These are phyloP conservation scores for Penicillium turbatum DNA, from an alignment of 495 filamentous ascomycete genomes.

Conservation along the genomic window DNA sequence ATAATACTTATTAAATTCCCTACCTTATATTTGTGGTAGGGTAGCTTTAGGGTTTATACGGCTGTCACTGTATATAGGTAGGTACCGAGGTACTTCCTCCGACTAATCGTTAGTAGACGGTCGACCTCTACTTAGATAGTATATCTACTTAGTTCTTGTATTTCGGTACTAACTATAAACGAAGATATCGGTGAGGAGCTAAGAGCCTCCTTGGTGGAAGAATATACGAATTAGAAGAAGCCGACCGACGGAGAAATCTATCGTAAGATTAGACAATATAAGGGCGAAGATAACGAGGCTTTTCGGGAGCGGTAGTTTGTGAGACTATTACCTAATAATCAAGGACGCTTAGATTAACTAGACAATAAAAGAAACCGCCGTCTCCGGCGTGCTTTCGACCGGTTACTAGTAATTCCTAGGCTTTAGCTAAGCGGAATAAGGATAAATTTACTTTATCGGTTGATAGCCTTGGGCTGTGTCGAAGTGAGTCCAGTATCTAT, in stretches of 20 bases:
- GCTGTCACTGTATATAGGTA: constrained; percentile 26
- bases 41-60: constrained; percentile 26
- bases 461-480: constrained; percentile 13
- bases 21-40: constrained; percentile 7
- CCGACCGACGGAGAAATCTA: constrained; percentile 5
- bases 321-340: not conserved
- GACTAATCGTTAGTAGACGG: constrained; percentile 29
- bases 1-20: not conserved
- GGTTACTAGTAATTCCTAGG: constrained; percentile 18
- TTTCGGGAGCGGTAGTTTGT: constrained; percentile 5
- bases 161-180: not conserved
- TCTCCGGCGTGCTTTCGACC: constrained; percentile 18
- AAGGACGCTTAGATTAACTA: constrained; percentile 14
- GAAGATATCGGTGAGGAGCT: not conserved
- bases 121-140: constrained; percentile 26
- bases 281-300: not conserved
- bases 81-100: constrained; percentile 18
- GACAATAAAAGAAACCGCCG: constrained; percentile 10
- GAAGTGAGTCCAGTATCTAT: constrained; percentile 6
- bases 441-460: constrained; percentile 15
- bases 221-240: not conserved
- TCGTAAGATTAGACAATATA: constrained; percentile 5
- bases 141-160: too few relatives aligned
- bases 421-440: constrained; percentile 20
- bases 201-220: not conserved